Base-by-base conservation (phyloP, 768 basidiomycete species). In the Kwoniella heveanensis region DNA sequence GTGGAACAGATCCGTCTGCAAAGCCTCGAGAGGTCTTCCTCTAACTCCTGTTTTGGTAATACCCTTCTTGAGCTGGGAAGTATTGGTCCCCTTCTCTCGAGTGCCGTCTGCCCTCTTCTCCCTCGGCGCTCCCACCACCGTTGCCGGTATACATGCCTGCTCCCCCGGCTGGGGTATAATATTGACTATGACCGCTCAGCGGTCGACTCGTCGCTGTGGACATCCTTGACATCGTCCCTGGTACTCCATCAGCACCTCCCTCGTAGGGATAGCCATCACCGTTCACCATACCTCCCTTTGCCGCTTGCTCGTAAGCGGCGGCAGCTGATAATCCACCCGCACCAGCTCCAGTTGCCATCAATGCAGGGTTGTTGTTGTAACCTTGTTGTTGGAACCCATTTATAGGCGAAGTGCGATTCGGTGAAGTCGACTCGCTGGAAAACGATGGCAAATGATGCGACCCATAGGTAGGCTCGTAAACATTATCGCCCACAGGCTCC, bases 401-500 rank as follows among this genome's bases (percentile, higher is more conserved):
- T 44, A 10, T 8, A 4, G 39, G 39, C 3, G 39, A 44, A 44
- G 39, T 19, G 15, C 39, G 39, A 19, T 10, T 19, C 8, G 39
- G 39, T 44, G 60, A 49, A 22, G 15, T 26, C 15, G 57, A 54
- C 26, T 36, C 24, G 54, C 48, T 54, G 5, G 52, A 54, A 27
- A 57, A 57, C 19, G 57, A 59, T 37, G 60, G 61, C 12, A 57
- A 26, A 44, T 62, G 57, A 27, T 56, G 56, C 3, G 63, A 59
- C 21, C 59, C 46, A 22, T 55, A 56, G 25, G 47, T 58, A 13
- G 63, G 39, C 26, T 68, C 67, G 56, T 68, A 68, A 6, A 59
- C 52, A 29, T 61, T 69, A 10, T 63, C 57, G 22, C 64, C 63
- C 24, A 69, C 64, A 46, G 68, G 68, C 46, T 69, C 68, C 54